Conservation (phyloP, 371 early-diverging fungal species). For the Mucor racemosus region DNA sequence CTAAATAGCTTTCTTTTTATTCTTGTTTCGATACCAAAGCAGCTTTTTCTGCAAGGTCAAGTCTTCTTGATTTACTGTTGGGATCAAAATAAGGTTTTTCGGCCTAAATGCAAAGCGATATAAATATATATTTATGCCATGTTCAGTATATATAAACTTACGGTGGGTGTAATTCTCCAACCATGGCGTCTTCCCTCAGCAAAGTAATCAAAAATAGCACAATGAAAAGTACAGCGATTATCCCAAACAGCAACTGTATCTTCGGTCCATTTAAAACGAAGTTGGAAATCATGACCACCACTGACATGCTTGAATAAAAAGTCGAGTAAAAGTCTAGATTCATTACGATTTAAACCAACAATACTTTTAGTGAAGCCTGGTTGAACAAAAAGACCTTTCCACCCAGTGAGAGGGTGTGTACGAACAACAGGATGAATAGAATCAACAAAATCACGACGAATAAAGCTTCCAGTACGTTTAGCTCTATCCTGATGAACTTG, state of each 20-base stretch:
- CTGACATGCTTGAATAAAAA: conserved; percentile 40
- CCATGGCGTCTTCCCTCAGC: conserved; percentile 37
- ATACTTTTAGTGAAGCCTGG: conserved; percentile 62
- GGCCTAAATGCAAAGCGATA: conserved; percentile 21
- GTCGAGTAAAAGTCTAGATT: conserved; percentile 58
- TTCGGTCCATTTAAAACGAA: conserved; percentile 65
- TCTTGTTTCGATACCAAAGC: background rate
- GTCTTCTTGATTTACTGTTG: conserved; percentile 35
- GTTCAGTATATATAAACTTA: background rate
- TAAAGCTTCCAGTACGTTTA: conserved; percentile 37
- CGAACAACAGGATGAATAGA: conserved; percentile 44
- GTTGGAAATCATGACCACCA: conserved; percentile 62
- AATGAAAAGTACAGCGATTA: conserved; percentile 57
- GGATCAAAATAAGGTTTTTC: conserved; percentile 65
- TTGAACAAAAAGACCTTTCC: conserved; percentile 66
- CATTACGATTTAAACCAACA: conserved; percentile 49
- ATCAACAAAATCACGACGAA: conserved; percentile 51
- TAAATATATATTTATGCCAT: background rate
- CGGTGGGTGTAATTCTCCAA: conserved; percentile 43
- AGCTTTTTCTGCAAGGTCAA: conserved; percentile 21
- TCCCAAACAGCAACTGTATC: conserved; percentile 70
- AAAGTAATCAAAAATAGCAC: conserved; percentile 31
- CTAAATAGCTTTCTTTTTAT: background rate
- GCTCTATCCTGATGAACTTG: conserved; percentile 43
- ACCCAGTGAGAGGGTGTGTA: conserved; percentile 61